Conservation (phyloP, 1,284 basidiomycete species). For the Athelia psychrophila region DNA sequence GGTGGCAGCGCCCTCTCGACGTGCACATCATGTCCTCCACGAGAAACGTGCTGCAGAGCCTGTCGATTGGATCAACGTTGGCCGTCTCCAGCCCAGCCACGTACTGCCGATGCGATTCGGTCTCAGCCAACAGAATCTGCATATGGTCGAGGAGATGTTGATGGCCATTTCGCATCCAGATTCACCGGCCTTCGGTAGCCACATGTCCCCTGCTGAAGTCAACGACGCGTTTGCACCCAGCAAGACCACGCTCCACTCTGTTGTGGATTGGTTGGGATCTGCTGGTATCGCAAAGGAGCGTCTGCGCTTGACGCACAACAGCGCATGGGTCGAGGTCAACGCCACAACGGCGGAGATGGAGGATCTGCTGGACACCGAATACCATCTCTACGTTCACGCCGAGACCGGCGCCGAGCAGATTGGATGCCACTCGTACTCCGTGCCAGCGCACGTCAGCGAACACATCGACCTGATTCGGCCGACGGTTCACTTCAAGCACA, state of each 20-base stretch:
- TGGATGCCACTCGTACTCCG: slow-evolving; percentile 41
- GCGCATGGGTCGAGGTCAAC: slow-evolving; percentile 45
- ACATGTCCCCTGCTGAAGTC: slow-evolving; percentile 32
- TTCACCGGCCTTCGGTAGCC: slow-evolving; percentile 32
- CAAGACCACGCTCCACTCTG: slow-evolving; percentile 34
- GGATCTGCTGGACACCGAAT: slow-evolving; percentile 43
- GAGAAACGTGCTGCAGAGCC: slow-evolving; percentile 37
- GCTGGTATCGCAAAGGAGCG: slow-evolving; percentile 37
- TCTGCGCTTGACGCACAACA: slow-evolving; percentile 33
- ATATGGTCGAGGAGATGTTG: slow-evolving; percentile 40
- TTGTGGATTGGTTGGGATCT: slow-evolving; percentile 40
- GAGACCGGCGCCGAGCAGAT: slow-evolving; percentile 31
- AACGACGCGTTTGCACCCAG: slow-evolving; percentile 34
- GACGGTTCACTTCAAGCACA: slow-evolving; percentile 43
- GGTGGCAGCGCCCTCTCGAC: neutral
- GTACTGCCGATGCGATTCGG: slow-evolving; percentile 44
- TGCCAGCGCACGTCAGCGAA: slow-evolving; percentile 38
- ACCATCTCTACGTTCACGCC: slow-evolving; percentile 43
- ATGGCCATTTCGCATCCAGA: slow-evolving; percentile 45
- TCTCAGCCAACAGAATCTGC: slow-evolving; percentile 42
- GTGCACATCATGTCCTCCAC: slow-evolving; percentile 32
- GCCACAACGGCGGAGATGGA: slow-evolving; percentile 43
- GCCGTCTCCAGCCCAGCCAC: slow-evolving; percentile 28
- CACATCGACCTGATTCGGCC: slow-evolving; percentile 49
- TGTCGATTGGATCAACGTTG: slow-evolving; percentile 28